Conservation (phyloP, 2,329 filamentous ascomycete species). For the Metarhizium sp. region DNA sequence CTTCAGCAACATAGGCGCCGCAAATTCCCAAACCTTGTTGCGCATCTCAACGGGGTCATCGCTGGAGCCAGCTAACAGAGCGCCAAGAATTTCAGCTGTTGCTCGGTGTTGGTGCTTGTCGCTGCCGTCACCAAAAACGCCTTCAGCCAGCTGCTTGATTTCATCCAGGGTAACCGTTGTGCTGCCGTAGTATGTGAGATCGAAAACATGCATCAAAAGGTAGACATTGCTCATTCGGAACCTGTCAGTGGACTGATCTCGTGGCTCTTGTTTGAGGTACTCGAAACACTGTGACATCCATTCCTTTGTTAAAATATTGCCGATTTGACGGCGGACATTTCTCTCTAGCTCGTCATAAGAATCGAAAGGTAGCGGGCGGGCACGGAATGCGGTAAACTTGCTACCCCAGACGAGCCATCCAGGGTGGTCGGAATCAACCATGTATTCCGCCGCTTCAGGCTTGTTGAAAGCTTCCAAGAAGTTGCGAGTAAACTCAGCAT, state of each 20-base stretch:
- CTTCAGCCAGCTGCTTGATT: conserved; percentile 68
- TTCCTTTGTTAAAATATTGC: conserved; percentile 64
- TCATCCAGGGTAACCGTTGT: conserved; percentile 77
- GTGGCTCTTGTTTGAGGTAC: conserved; percentile 92
- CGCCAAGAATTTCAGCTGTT: conserved; percentile 86
- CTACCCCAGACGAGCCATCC: conserved; percentile 97
- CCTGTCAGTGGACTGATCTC: conserved; percentile 70
- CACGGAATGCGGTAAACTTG: conserved; percentile 69
- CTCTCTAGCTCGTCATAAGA: conserved; percentile 74
- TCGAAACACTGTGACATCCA: conserved; percentile 87
- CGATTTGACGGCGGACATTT: conserved; percentile 67
- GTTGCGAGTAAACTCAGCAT: conserved; percentile 67
- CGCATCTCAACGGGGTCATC: conserved; percentile 69
- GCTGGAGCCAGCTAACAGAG: conserved; percentile 68
- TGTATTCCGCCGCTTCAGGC: conserved; percentile 62
- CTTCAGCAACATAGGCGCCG: conserved; percentile 75
- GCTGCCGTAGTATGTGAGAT: conserved; percentile 73
- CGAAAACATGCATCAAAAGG: conserved; percentile 81
- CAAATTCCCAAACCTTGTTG: conserved; percentile 76
- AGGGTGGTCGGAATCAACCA: conserved; percentile 83
- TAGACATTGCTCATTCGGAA: conserved; percentile 86
- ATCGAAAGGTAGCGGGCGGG: conserved; percentile 58
- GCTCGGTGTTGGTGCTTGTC: conserved; percentile 98
- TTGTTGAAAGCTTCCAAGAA: conserved; percentile 72
- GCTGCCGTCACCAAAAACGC: conserved; percentile 81